Evolutionary conservation across 2,329 filamentous ascomycete species (phyloP).

Genomic region (Fusarium compactum): DNA sequence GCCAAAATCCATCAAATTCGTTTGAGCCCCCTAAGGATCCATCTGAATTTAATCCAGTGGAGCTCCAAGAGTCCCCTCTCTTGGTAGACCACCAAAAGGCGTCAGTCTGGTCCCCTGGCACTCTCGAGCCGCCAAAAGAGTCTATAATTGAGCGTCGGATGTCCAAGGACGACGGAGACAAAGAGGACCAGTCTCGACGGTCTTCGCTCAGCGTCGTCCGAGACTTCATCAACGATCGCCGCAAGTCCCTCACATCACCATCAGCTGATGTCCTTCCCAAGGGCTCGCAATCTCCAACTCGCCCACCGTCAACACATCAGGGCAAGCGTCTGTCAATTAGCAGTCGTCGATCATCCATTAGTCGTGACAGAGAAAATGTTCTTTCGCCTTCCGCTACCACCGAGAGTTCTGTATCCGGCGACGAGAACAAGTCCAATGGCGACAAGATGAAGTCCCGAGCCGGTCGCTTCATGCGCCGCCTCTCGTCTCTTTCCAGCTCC

Average conservation of each 20-base stretch:
- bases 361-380: constrained; percentile 54
- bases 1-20: constrained; percentile 56
- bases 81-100: constrained; percentile 66
- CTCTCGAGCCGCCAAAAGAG: constrained; percentile 54
- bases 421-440: constrained; percentile 58
- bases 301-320: constrained; percentile 62
- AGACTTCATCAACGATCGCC: constrained; percentile 71
- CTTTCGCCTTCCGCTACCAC: constrained; percentile 58
- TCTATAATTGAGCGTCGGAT: constrained; percentile 62
- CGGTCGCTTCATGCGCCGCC: constrained; percentile 68
- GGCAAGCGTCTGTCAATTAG: constrained; percentile 72
- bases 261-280: constrained; percentile 57
- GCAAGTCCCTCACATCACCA: constrained; percentile 63
- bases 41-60: constrained; percentile 61
- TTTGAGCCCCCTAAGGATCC: constrained; percentile 57
- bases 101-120: constrained; percentile 45
- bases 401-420: constrained; percentile 61
- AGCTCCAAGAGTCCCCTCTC: constrained; percentile 70
- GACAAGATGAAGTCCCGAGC: constrained; percentile 65
- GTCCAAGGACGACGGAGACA: constrained; percentile 56
- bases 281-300: constrained; percentile 59
- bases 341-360: constrained; percentile 67
- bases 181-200: constrained; percentile 59
- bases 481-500: constrained; percentile 65
- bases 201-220: constrained; percentile 71